These are phyloP conservation scores for Paraurostyla sp. DNA, from an alignment of 73 alveolate genomes.

Conservation along the genomic window DNA sequence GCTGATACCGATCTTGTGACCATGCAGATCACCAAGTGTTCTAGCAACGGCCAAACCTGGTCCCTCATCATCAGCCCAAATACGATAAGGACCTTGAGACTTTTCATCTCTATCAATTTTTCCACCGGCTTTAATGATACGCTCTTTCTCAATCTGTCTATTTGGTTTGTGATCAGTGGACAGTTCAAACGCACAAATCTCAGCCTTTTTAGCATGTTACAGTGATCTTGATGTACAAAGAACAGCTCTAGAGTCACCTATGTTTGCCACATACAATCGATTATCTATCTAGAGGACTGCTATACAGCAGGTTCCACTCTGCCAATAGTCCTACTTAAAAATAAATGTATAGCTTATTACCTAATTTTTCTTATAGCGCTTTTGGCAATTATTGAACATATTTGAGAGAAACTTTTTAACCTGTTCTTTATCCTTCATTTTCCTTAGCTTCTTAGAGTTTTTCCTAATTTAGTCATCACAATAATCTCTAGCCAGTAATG, in stretches of 20 bases:
- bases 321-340: constrained; percentile 37
- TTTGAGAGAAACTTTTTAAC: constrained; percentile 53
- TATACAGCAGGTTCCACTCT: constrained; percentile 75
- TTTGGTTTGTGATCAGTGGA: constrained; percentile 94
- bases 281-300: constrained; percentile 80
- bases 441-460: constrained; percentile 46
- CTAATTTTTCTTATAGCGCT: constrained; percentile 45
- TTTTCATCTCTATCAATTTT: constrained; percentile 84
- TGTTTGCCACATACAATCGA: constrained; percentile 86
- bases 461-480: constrained; percentile 58
- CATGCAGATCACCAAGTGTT: constrained; percentile 90
- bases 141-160: constrained; percentile 78
- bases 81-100: constrained; percentile 81
- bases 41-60: constrained; percentile 95
- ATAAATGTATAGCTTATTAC: neutral
- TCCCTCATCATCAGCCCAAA: constrained; percentile 94
- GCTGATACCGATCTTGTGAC: constrained; percentile 88
- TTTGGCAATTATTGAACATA: constrained; percentile 39
- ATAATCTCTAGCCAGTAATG: constrained; percentile 46
- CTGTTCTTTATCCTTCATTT: constrained; percentile 59
- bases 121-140: constrained; percentile 82
- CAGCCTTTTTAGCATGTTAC: constrained; percentile 76
- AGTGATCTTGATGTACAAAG: constrained; percentile 65
- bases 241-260: constrained; percentile 93
- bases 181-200: constrained; percentile 83